These are phyloP conservation scores for Calonectria henricotiae DNA, from an alignment of 2,329 filamentous ascomycete species.

Conservation along the genomic window DNA sequence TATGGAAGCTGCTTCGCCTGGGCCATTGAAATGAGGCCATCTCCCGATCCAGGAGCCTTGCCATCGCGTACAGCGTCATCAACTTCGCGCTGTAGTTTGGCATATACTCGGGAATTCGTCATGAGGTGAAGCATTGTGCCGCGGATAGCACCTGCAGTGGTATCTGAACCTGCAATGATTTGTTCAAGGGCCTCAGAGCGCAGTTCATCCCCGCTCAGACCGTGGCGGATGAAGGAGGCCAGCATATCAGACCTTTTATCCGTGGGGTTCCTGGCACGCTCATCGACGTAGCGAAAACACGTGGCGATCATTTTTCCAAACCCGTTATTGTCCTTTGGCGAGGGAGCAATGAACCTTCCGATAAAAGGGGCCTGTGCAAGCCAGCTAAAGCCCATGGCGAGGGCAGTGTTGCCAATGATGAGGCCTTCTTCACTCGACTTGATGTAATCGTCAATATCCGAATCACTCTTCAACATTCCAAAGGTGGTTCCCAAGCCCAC, in stretches of 20 bases:
- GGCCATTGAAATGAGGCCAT: conserved; percentile 49
- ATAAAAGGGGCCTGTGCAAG: conserved; percentile 53
- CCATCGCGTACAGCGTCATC: conserved; percentile 63
- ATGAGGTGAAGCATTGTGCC: conserved; percentile 68
- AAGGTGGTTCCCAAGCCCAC: conserved; percentile 68
- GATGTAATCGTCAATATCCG: conserved; percentile 63
- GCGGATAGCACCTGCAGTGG: conserved; percentile 59
- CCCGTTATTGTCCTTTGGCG: conserved; percentile 52
- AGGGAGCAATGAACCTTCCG: conserved; percentile 52
- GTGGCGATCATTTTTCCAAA: conserved; percentile 57
- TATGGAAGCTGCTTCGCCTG: conserved; percentile 63
- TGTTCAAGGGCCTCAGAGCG: conserved; percentile 56
- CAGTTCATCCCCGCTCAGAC: conserved; percentile 56
- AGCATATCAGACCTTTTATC: conserved; percentile 60
- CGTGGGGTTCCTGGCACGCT: conserved; percentile 48
- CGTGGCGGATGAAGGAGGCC: conserved; percentile 61
- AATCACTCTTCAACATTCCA: conserved; percentile 64
- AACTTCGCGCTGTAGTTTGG: conserved; percentile 67
- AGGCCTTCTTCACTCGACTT: conserved; percentile 57
- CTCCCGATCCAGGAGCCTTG: conserved; percentile 12
- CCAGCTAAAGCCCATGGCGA: conserved; percentile 53
- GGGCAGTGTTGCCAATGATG: conserved; percentile 47
- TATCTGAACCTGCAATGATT: conserved; percentile 60
- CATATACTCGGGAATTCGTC: conserved; percentile 65
- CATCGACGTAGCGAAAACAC: conserved; percentile 52